These are phyloP conservation scores for Pyrenula aspistea DNA, from an alignment of 495 filamentous ascomycete genomes.

Conservation along the genomic window DNA sequence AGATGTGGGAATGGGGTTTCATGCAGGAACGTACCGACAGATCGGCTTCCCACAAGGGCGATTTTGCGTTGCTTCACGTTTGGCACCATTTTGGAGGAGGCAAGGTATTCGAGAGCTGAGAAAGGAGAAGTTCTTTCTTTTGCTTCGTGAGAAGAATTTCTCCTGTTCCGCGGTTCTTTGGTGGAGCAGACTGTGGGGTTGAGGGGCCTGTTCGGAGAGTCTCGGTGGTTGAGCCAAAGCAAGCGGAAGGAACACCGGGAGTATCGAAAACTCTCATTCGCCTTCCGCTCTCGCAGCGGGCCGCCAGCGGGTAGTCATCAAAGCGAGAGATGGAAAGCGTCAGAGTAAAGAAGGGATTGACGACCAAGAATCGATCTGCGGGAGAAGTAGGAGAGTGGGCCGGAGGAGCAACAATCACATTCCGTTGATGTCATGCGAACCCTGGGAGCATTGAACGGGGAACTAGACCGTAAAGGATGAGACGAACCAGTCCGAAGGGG, in stretches of 20 bases:
- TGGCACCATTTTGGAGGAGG: conserved; percentile 62
- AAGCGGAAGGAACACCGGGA: background rate
- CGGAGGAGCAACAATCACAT: background rate
- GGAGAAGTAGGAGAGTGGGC: background rate
- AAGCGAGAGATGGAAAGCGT: background rate
- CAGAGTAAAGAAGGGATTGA: background rate
- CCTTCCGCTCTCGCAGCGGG: background rate
- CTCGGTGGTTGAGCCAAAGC: background rate
- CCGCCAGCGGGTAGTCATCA: background rate
- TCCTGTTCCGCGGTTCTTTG: conserved; percentile 1
- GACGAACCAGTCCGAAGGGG: background rate
- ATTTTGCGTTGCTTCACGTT: conserved; percentile 94
- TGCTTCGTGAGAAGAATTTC: conserved; percentile 1
- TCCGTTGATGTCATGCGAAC: background rate
- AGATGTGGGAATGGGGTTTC: background rate
- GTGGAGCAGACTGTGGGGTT: background rate
- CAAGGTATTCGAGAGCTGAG: too few species aligned
- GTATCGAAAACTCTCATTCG: background rate
- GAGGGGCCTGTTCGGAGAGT: background rate
- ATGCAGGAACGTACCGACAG: conserved; percentile 62
- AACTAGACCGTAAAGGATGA: background rate
- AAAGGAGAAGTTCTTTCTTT: too few species aligned
- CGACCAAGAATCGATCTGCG: background rate
- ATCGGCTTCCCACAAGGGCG: conserved; percentile 93
- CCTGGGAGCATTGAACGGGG: background rate